phyloP scores from a whole-genome alignment of 2,329 filamentous ascomycete species.

The Fusarium albidum region DNA sequence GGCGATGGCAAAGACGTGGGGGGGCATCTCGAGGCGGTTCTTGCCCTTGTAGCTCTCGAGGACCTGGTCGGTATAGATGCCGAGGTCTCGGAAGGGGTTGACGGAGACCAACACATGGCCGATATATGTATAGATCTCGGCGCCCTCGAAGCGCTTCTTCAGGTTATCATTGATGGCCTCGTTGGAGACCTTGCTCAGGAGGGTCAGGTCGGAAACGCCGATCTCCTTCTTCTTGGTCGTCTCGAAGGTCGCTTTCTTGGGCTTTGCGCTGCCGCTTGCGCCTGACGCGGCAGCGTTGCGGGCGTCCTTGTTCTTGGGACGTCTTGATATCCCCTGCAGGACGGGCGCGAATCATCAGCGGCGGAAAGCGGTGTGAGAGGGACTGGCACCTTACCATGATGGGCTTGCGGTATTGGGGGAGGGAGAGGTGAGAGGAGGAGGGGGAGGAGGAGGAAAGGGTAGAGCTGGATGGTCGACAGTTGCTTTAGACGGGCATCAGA shows the following conservation, averaged over 20 bases:
- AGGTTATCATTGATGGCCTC: constrained; percentile 99
- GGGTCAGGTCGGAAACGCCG: constrained; percentile 94
- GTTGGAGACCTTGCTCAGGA: constrained; percentile 98
- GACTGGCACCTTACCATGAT: constrained; percentile 45
- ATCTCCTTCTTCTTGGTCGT: constrained; percentile 99
- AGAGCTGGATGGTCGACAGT: constrained; percentile 20
- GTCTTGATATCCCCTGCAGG: constrained; percentile 49
- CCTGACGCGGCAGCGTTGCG: constrained; percentile 50
- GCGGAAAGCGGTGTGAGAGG: constrained; percentile 18
- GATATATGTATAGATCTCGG: constrained; percentile 99
- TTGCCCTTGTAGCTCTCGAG: constrained; percentile 95
- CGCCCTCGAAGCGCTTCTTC: constrained; percentile 97
- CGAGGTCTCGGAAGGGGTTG: constrained; percentile 96
- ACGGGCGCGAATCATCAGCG: constrained; percentile 22
- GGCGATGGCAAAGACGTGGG: constrained; percentile 97
- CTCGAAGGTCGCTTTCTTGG: constrained; percentile 96
- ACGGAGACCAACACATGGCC: constrained; percentile 99
- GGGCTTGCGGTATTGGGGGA: constrained; percentile 24
- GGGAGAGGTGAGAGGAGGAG: constrained; percentile 26
- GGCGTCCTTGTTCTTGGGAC: constrained; percentile 51
- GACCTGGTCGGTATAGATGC: constrained; percentile 96
- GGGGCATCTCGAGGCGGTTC: constrained; percentile 93
- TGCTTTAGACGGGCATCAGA: constrained; percentile 40
- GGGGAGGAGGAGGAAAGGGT: constrained; percentile 25
- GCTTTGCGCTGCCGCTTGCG: constrained; percentile 63